Evolutionary conservation across 177 flowering plant genomes (phyloP), one percentile per base, ranked within the genome.

Genomic region (Vitis hybrid): DNA sequence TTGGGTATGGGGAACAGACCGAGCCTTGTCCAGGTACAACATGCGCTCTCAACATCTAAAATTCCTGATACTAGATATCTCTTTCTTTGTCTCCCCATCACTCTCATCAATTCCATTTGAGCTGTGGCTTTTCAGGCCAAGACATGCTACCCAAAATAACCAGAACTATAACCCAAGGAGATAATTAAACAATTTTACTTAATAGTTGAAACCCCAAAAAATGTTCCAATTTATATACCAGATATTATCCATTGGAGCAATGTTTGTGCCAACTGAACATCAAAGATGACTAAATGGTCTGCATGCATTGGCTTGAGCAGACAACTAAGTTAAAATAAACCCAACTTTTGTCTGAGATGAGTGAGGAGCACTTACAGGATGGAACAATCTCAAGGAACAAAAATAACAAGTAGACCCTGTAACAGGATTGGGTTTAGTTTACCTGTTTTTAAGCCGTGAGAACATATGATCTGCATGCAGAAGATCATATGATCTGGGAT

Each of bases 381-480:
- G 55, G 57, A 18, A 23, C 6, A 48, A 19, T 68, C 56, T 54
- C 12, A 19, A 17, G 19, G 30, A n/a, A 60, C 32, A 26, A 51
- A 26, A 60, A 69, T 51, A 14, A 55, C 7, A 6, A 55, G 15
- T 61, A 39, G 8, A 17, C 11, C 15, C 26, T 68, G 1, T 15
- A 21, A 32, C 59, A 58, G 57, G 51, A 54, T 51, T 62, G 63
- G 60, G 26, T 32, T 67, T 26, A 57, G 7, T 68, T 34, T 58
- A 92, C 99, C 98, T 91, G 86, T 86, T 89, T 72, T 90, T 92
- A 39, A 96, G 93, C 63, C 95, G 83, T 12, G 98, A 91, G 82
- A 91, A 95, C 51, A 95, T 82, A 84, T 95, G 99, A 86, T 95
- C 99, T 4, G 91, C 97, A 74, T 96, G 99, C 75, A 96, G 65